A percentile compares a stretch with the other conserved stretches of the same genome.
phyloP scores from a whole-genome alignment of 495 filamentous ascomycete genomes.

The Penicillium ochrochloron region DNA sequence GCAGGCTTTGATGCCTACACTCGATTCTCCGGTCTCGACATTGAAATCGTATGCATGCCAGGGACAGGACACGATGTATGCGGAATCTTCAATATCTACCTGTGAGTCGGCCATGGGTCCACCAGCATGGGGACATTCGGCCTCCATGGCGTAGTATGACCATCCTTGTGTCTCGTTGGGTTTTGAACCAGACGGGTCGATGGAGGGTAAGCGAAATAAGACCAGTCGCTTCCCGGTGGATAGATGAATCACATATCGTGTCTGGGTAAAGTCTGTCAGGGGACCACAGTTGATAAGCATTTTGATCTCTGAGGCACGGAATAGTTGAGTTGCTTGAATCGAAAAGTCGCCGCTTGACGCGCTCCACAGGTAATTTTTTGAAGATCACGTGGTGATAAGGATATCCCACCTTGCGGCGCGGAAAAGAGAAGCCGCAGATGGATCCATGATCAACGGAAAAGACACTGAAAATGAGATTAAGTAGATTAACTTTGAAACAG shows the following conservation, averaged over 20 bases:
- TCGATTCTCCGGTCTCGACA: constrained; percentile 59
- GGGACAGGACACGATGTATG: constrained; percentile 58
- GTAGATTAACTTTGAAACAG: not conserved
- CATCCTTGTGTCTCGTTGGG: constrained; percentile 48
- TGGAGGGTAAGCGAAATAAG: constrained; percentile 53
- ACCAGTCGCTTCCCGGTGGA: constrained; percentile 56
- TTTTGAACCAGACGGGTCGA: constrained; percentile 39
- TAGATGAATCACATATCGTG: constrained; percentile 54
- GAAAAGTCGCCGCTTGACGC: constrained; percentile 7
- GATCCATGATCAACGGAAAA: not conserved
- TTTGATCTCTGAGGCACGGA: constrained; percentile 13
- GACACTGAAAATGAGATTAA: not conserved
- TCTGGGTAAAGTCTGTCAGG: constrained; percentile 43
- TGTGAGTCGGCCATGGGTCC: constrained; percentile 56
- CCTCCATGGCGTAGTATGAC: constrained; percentile 59
- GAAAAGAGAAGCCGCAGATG: not conserved
- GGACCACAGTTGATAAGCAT: constrained; percentile 45
- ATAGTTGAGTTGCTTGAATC: not conserved
- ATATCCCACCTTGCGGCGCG: not conserved
- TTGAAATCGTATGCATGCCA: constrained; percentile 64
- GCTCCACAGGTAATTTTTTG: constrained; percentile 9
- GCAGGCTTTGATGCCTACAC: constrained; percentile 57
- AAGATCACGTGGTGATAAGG: constrained; percentile 18
- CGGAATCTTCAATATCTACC: constrained; percentile 59
- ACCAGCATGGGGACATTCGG: constrained; percentile 57